Conservation (phyloP, 768 basidiomycete species). For the Sarcodon aspratus region DNA sequence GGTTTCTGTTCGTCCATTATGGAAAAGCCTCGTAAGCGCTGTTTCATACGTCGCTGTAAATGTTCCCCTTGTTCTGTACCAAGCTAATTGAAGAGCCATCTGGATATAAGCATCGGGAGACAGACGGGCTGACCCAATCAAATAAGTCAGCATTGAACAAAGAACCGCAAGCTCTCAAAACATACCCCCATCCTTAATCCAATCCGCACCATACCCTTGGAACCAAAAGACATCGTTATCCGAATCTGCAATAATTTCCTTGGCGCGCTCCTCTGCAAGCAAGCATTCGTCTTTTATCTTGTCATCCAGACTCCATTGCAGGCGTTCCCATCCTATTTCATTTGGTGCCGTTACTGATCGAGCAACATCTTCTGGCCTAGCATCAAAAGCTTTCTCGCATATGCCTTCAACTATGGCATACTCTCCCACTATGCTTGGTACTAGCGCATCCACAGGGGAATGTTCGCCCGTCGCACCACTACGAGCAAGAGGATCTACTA, state of each 20-base stretch:
- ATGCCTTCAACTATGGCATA: slow-evolving; percentile 67
- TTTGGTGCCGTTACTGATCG: slow-evolving; percentile 7
- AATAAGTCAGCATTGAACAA: not conserved
- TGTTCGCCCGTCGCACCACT: slow-evolving; percentile 89
- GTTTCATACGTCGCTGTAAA: slow-evolving; percentile 93
- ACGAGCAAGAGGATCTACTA: slow-evolving; percentile 77
- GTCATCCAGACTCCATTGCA: slow-evolving; percentile 70
- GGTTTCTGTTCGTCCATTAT: slow-evolving; percentile 84
- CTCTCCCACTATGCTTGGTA: slow-evolving; percentile 80
- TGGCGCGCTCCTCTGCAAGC: slow-evolving; percentile 45
- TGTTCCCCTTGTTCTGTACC: slow-evolving; percentile 64
- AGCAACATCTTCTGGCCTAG: slow-evolving; percentile 4
- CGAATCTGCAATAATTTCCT: slow-evolving; percentile 57
- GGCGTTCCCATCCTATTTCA: slow-evolving; percentile 36
- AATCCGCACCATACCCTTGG: slow-evolving; percentile 70
- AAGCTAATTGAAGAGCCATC: slow-evolving; percentile 86
- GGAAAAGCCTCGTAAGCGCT: slow-evolving; percentile 76
- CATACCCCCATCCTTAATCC: slow-evolving; percentile 72
- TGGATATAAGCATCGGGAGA: slow-evolving; percentile 83
- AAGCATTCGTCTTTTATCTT: slow-evolving; percentile 42
- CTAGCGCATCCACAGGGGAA: slow-evolving; percentile 80
- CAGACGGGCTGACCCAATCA: slow-evolving; percentile 28
- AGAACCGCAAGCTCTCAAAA: slow-evolving; percentile 3
- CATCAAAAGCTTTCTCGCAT: slow-evolving; percentile 31
- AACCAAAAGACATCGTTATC: slow-evolving; percentile 82